A percentile compares a stretch with the other conserved stretches of the same genome.
Conservation (phyloP, 371 early-diverging fungal genomes). For the Rhizopus arrhizus region DNA sequence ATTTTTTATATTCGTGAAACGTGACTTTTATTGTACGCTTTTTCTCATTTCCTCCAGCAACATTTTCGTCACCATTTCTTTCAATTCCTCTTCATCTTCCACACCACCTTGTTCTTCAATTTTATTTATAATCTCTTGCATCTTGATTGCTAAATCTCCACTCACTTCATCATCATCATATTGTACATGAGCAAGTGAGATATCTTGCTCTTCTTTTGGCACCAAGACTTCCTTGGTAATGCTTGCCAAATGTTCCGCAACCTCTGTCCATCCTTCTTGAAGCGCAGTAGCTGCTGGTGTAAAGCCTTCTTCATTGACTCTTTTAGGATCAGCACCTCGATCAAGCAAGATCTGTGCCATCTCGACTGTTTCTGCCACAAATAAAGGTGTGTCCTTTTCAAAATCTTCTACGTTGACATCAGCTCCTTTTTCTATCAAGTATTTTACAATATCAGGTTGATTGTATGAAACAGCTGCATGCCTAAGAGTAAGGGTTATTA, state of each 20-base stretch:
- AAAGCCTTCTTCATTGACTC: conserved; percentile 65
- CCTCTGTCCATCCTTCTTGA: conserved; percentile 48
- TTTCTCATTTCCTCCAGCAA: conserved; percentile 35
- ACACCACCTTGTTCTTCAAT: conserved; percentile 46
- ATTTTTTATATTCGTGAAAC: conserved; percentile 1
- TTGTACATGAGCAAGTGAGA: conserved; percentile 17
- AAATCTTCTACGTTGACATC: conserved; percentile 72
- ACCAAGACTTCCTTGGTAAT: conserved; percentile 39
- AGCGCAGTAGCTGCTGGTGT: conserved; percentile 45
- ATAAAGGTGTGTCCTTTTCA: conserved; percentile 88
- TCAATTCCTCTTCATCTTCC: conserved; percentile 45
- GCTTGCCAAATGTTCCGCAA: conserved; percentile 38
- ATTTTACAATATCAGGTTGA: conserved; percentile 58
- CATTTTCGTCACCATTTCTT: conserved; percentile 45
- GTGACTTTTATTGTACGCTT: conserved; percentile 1
- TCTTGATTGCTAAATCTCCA: conserved; percentile 19
- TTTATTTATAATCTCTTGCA: conserved; percentile 37
- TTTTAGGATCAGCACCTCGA: conserved; percentile 71
- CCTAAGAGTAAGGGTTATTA: conserved; percentile 21
- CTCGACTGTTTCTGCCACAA: conserved; percentile 76
- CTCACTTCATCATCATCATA: conserved; percentile 23
- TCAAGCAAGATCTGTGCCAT: conserved; percentile 72
- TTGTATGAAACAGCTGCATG: conserved; percentile 74
- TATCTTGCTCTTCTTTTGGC: conserved; percentile 16
- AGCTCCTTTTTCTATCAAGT: conserved; percentile 56